Evolutionary conservation across 441 rosid genomes (phyloP).

Genomic region (Pelargonium citronellum): DNA sequence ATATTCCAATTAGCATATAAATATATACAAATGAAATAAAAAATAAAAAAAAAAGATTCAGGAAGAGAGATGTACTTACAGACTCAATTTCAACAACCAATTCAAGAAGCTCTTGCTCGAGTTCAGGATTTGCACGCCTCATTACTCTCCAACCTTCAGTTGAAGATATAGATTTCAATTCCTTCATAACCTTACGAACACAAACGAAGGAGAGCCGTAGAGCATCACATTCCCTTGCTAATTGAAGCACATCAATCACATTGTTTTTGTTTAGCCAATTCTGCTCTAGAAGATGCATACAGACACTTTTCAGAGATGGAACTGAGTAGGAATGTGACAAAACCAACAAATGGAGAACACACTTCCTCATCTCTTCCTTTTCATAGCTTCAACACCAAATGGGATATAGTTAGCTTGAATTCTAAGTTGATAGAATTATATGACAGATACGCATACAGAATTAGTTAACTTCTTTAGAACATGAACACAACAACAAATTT

Average conservation of each 20-base stretch:
- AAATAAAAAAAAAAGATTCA: too few species aligned
- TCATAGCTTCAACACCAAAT: constrained; percentile 53
- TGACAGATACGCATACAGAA: too few species aligned
- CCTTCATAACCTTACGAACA: constrained; percentile 50
- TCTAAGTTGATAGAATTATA: too few species aligned
- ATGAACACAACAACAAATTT: background rate
- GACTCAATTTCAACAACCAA: constrained; percentile 59
- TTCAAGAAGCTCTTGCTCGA: constrained; percentile 75
- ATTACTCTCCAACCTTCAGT: constrained; percentile 86
- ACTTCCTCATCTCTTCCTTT: constrained; percentile 56
- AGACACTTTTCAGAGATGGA: constrained; percentile 61
- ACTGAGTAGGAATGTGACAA: constrained; percentile 66
- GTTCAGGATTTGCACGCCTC: constrained; percentile 51
- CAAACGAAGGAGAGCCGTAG: constrained; percentile 55
- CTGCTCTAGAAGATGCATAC: constrained; percentile 44
- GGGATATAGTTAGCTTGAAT: too few species aligned
- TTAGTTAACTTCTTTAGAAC: background rate
- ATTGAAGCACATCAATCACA: constrained; percentile 70
- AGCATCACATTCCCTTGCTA: constrained; percentile 66
- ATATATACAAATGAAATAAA: background rate
- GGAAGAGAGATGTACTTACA: constrained; percentile 36
- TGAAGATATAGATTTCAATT: constrained; percentile 59
- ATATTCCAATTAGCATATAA: background rate
- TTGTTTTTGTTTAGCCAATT: constrained; percentile 61
- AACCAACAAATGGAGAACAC: constrained; percentile 64